phyloP scores from a whole-genome alignment of 1,139 yeast genomes.

The Suhomyces coccinellae region DNA sequence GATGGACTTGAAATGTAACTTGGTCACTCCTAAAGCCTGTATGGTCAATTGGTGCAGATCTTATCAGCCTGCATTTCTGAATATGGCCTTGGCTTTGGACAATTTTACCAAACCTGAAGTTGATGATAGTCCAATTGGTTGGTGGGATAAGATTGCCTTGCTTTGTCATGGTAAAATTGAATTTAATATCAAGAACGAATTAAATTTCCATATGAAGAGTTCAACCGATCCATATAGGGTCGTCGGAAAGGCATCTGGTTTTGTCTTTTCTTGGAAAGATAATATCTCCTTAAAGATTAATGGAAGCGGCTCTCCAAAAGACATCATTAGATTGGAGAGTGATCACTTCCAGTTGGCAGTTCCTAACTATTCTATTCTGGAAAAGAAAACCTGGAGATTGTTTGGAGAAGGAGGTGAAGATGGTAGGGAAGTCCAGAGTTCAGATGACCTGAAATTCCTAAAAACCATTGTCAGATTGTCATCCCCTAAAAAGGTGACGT shows the following conservation, averaged over 20 bases:
- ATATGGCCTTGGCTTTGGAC: conserved; percentile 43
- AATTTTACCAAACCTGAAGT: conserved; percentile 69
- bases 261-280: conserved; percentile 74
- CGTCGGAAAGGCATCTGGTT: conserved; percentile 73
- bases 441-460: conserved; percentile 26
- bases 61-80: conserved; percentile 41
- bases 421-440: conserved; percentile 22
- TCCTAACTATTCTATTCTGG: conserved; percentile 48
- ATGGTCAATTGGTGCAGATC: conserved; percentile 47
- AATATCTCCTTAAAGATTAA: conserved; percentile 63
- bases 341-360: conserved; percentile 69
- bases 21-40: conserved; percentile 41
- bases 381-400: conserved; percentile 39
- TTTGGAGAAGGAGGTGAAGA: conserved; percentile 29
- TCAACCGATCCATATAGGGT: conserved; percentile 75
- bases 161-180: conserved; percentile 49
- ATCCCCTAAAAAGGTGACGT: conserved; percentile 40
- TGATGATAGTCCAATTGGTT: conserved; percentile 86
- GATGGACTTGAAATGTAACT: conserved; percentile 35
- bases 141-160: conserved; percentile 54
- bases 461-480: conserved; percentile 42
- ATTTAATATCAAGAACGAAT: conserved; percentile 54
- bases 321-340: conserved; percentile 63
- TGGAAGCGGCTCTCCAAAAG: conserved; percentile 58
- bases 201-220: conserved; percentile 60